Conservation (phyloP, 306 rosid genomes). For the Dryas alaskensis region DNA sequence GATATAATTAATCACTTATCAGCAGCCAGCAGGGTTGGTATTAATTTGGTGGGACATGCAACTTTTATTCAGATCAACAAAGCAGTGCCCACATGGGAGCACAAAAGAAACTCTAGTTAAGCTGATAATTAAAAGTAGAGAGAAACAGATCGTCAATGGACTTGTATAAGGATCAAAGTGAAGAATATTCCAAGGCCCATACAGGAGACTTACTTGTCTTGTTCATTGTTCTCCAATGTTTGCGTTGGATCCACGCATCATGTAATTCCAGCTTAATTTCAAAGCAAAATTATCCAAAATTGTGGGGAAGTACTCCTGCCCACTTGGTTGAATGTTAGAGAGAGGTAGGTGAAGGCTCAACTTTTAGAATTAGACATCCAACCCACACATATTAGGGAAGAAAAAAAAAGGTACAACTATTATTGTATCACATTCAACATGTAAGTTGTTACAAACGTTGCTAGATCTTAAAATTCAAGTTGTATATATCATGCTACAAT, state of each 20-base stretch:
- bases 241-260: conserved; percentile 15
- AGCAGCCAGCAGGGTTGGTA: no score
- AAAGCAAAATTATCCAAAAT: not conserved
- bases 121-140: not conserved
- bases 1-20: not conserved
- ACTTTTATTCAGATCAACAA: no score
- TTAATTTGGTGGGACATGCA: no score
- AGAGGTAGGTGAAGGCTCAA: not conserved
- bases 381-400: no score
- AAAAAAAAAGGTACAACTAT: no score
- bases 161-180: not conserved
- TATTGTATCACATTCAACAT: no score
- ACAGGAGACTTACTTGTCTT: not conserved
- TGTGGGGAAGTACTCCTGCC: not conserved
- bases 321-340: not conserved
- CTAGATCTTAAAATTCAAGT: no score
- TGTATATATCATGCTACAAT: no score
- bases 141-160: not conserved
- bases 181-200: not conserved
- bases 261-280: not conserved
- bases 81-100: not conserved
- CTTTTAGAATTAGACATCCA: not conserved
- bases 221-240: not conserved
- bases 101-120: not conserved
- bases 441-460: no score